Conservation (phyloP, 1,284 basidiomycete species). For the Sphaerobolus stellatus region DNA sequence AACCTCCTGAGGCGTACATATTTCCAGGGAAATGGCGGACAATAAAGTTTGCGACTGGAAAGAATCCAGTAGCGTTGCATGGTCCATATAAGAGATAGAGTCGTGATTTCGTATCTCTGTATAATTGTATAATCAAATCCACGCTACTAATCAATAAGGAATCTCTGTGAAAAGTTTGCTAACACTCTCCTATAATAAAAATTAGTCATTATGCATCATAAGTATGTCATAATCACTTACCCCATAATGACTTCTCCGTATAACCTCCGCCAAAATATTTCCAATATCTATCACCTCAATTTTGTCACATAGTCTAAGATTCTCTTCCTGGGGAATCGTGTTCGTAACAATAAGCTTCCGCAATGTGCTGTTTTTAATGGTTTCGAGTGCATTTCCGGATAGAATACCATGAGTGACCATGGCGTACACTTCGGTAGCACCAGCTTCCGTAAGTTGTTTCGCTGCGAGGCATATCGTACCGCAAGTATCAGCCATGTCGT, state of each 20-base stretch:
- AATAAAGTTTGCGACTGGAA: no score
- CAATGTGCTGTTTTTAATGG: conserved; percentile 72
- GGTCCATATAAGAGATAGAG: no score
- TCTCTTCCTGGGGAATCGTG: conserved; percentile 89
- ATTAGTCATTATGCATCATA: background rate
- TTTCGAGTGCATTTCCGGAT: conserved; percentile 81
- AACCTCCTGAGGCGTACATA: no score
- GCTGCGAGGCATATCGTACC: conserved; percentile 96
- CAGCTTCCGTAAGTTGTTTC: conserved; percentile 85
- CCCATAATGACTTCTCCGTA: conserved; percentile 86
- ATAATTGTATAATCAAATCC: no score
- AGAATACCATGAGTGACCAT: conserved; percentile 98
- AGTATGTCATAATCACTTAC: conserved; percentile 25
- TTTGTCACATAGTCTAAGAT: conserved; percentile 76
- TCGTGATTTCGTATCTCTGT: no score
- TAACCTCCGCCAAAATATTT: conserved; percentile 95
- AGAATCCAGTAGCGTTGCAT: no score
- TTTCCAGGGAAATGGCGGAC: no score
- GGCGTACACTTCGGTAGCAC: conserved; percentile 84
- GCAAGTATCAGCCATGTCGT: conserved; percentile 99
- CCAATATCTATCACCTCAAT: conserved; percentile 97
- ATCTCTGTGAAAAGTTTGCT: conserved; percentile 14
- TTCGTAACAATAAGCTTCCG: conserved; percentile 99
- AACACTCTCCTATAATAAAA: conserved; percentile 8
- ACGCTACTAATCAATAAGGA: conserved; percentile 13